Percentiles rank a stretch among this genome's conserved stretches.
Evolutionary conservation across 1,139 yeast species (phyloP).

Genomic region (Diutina neorugosa): DNA sequence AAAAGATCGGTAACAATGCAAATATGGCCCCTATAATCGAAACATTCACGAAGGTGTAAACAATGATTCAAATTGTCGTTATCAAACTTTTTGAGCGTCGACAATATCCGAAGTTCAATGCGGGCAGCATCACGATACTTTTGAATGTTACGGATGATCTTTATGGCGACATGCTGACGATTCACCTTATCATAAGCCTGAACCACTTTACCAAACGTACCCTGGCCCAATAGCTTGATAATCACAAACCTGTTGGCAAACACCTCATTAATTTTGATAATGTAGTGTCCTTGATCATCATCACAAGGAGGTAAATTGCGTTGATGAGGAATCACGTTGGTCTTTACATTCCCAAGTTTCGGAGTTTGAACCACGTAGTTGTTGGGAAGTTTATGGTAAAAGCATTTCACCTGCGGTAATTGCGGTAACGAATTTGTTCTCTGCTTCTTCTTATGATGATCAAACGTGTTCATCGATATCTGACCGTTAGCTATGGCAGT

Average conservation of each 20-base stretch:
- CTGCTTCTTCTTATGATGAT: conserved; percentile 29
- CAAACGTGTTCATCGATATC: conserved; percentile 7
- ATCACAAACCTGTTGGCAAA: conserved; percentile 62
- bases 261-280: conserved; percentile 44
- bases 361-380: conserved; percentile 27
- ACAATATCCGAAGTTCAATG: conserved; percentile 65
- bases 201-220: conserved; percentile 94
- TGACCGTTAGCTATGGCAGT: conserved; percentile 5
- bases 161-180: conserved; percentile 70
- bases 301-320: conserved; percentile 37
- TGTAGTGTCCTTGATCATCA: conserved; percentile 79
- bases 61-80: conserved; percentile 56
- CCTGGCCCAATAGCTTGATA: conserved; percentile 74
- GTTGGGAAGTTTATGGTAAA: conserved; percentile 28
- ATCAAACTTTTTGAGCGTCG: conserved; percentile 71
- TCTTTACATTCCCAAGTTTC: conserved; percentile 31
- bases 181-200: conserved; percentile 50
- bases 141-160: conserved; percentile 73
- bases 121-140: conserved; percentile 79
- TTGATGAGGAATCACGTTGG: conserved; percentile 29
- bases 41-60: conserved; percentile 77
- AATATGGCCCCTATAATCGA: conserved; percentile 88
- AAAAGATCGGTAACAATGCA: conserved; percentile 85
- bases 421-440: conserved; percentile 66
- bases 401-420: conserved; percentile 38